phyloP scores from a whole-genome alignment of 1,284 basidiomycete genomes.

The Cutaneotrichosporon curvatum region DNA sequence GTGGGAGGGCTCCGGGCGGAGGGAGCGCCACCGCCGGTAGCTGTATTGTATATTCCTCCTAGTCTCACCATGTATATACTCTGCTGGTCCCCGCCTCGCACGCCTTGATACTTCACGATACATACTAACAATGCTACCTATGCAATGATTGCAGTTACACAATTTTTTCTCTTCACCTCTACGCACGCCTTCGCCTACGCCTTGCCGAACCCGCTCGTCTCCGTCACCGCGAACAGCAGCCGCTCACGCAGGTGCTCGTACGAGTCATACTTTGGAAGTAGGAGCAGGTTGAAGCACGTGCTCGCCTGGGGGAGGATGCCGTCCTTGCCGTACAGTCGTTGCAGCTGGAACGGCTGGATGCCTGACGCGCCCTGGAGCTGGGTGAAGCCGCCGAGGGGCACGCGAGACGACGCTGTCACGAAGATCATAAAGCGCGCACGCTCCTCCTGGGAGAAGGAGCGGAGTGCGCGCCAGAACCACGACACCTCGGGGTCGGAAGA shows the following conservation, averaged over 20 bases:
- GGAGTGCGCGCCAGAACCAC: conserved; percentile 99
- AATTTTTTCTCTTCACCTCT: too few relatives aligned
- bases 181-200: conserved; percentile 19
- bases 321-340: conserved; percentile 55
- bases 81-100: too few relatives aligned
- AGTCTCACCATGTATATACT: too few relatives aligned
- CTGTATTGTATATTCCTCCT: not conserved
- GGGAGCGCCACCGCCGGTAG: conserved; percentile 1
- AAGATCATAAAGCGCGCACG: conserved; percentile 94
- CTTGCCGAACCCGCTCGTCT: conserved; percentile 85
- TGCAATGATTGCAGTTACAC: too few relatives aligned
- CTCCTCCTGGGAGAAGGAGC: conserved; percentile 95
- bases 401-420: conserved; percentile 84
- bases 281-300: conserved; percentile 52
- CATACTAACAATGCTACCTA: too few relatives aligned
- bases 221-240: conserved; percentile 79
- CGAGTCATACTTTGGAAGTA: conserved; percentile 81
- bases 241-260: conserved; percentile 90
- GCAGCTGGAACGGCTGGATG: conserved; percentile 92
- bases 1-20: conserved; percentile 1
- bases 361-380: conserved; percentile 92
- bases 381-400: conserved; percentile 86
- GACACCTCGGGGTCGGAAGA: conserved; percentile 81
- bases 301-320: conserved; percentile 44
- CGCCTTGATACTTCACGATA: too few relatives aligned